These are phyloP conservation scores for Moniliophthora roreri DNA, from an alignment of 1,284 basidiomycete species.

Conservation along the genomic window DNA sequence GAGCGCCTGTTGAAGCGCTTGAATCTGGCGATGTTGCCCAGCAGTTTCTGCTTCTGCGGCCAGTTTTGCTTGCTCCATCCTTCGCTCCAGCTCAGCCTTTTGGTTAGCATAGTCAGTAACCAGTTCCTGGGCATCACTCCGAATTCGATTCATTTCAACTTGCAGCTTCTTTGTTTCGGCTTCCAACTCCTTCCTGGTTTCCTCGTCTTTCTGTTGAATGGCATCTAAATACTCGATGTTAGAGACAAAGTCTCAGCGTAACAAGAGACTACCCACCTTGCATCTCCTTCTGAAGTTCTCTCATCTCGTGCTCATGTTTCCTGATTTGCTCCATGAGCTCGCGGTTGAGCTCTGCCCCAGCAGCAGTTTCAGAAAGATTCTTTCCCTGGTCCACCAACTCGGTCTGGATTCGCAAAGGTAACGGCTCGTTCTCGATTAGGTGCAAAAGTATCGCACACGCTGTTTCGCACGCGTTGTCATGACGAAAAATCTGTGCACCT, in stretches of 20 bases:
- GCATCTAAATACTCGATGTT: not conserved
- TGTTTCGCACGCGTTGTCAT: conserved; percentile 33
- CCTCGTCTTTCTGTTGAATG: not conserved
- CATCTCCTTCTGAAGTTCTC: not conserved
- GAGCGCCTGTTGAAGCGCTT: not conserved
- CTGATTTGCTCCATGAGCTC: conserved; percentile 32
- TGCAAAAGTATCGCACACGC: conserved; percentile 34
- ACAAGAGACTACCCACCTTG: too few relatives aligned
- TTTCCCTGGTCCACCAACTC: conserved; percentile 28
- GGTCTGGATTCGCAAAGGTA: conserved; percentile 25
- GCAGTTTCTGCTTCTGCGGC: not conserved
- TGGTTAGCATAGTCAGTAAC: not conserved
- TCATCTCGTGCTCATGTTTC: conserved; percentile 37
- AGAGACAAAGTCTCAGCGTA: too few relatives aligned
- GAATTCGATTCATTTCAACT: not conserved
- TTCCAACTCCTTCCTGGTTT: not conserved
- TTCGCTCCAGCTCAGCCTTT: not conserved
- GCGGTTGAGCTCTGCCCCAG: conserved; percentile 29
- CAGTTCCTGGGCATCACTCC: not conserved
- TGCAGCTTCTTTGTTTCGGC: not conserved
- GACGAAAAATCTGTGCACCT: conserved; percentile 39
- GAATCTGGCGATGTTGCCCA: not conserved
- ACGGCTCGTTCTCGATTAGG: conserved; percentile 30
- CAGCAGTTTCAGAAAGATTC: conserved; percentile 36
- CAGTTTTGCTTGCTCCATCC: not conserved